A percentile compares a stretch with the other conserved stretches of the same genome.
Evolutionary conservation across 1,139 yeast genomes (phyloP).

Genomic region (Diutina siamensis): DNA sequence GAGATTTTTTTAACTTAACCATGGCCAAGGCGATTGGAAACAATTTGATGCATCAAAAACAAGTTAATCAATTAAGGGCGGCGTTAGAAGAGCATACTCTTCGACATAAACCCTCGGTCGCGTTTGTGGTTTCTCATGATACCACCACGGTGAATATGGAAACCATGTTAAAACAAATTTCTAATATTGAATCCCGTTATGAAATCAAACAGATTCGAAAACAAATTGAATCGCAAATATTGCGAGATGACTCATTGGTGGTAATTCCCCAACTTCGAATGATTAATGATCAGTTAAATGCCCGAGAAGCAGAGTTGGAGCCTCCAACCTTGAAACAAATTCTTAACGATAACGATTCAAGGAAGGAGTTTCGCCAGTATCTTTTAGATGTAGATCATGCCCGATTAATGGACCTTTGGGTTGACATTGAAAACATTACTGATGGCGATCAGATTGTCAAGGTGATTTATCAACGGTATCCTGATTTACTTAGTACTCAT

Average conservation of each 20-base stretch:
- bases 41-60: constrained; percentile 61
- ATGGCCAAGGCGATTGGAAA: constrained; percentile 53
- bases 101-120: constrained; percentile 9
- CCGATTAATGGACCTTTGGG: constrained; percentile 50
- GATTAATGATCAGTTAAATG: not conserved
- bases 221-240: not conserved
- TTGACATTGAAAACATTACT: constrained; percentile 44
- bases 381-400: constrained; percentile 8
- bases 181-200: constrained; percentile 42
- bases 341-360: constrained; percentile 6
- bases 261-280: not conserved
- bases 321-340: constrained; percentile 7
- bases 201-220: constrained; percentile 20
- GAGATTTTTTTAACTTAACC: constrained; percentile 66
- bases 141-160: not conserved
- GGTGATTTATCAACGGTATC: constrained; percentile 24
- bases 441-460: constrained; percentile 15
- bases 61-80: constrained; percentile 61
- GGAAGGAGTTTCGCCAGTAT: constrained; percentile 9
- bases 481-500: constrained; percentile 35
- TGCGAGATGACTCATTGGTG: not conserved
- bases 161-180: constrained; percentile 18
- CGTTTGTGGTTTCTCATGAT: not conserved
- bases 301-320: not conserved
- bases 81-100: constrained; percentile 58